These are phyloP conservation scores for Entomortierella chlamydospora DNA, from an alignment of 192 early-diverging fungal genomes.

Conservation along the genomic window DNA sequence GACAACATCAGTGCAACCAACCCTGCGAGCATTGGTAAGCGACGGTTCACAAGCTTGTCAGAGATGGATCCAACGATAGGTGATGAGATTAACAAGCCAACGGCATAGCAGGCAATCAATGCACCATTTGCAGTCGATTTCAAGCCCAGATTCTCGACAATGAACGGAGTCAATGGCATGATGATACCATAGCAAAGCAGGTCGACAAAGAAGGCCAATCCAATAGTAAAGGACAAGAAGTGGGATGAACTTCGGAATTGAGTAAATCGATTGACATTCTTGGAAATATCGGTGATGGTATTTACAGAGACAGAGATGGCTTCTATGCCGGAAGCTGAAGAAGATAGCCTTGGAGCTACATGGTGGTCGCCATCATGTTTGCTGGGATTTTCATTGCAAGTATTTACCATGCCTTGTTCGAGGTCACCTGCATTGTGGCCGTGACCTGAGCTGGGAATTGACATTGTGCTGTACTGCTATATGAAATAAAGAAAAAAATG, in stretches of 20 bases:
- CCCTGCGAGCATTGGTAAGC: constrained; percentile 52
- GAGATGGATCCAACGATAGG: constrained; percentile 35
- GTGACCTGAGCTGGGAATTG: background rate
- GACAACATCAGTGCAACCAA: constrained; percentile 31
- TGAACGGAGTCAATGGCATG: constrained; percentile 45
- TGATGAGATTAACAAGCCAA: constrained; percentile 28
- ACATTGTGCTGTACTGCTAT: too few relatives aligned
- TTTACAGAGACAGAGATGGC: background rate
- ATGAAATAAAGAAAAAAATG: too few relatives aligned
- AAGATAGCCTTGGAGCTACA: background rate
- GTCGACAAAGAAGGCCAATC: constrained; percentile 38
- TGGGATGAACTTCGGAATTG: constrained; percentile 15
- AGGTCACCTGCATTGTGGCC: background rate
- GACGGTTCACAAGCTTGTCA: constrained; percentile 40
- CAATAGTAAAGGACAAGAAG: constrained; percentile 34
- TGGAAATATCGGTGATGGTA: background rate
- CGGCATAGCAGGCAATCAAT: constrained; percentile 36
- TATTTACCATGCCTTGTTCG: background rate
- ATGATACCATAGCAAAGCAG: constrained; percentile 45
- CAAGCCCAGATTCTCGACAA: constrained; percentile 19
- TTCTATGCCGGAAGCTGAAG: too few relatives aligned
- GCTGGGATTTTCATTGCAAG: background rate
- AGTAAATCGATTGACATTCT: background rate
- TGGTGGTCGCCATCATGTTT: background rate
- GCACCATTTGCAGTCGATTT: constrained; percentile 36